Percentiles rank a stretch among this genome's conserved stretches.
Conservation (phyloP, 2,329 filamentous ascomycete species). For the Nannizziopsis arthrosporioides region DNA sequence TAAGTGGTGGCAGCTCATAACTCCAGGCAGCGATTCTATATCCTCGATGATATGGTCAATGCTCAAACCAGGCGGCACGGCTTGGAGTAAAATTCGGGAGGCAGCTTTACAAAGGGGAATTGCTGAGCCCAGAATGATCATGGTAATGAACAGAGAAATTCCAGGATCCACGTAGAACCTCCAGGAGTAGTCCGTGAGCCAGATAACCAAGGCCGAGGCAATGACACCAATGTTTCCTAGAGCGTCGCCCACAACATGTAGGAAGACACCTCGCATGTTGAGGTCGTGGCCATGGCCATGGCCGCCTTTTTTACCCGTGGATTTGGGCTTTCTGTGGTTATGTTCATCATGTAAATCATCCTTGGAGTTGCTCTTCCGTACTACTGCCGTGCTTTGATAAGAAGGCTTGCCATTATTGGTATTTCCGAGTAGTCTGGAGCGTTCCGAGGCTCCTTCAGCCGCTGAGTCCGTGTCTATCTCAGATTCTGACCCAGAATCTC, state of each 20-base stretch:
- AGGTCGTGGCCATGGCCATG: constrained; percentile 49
- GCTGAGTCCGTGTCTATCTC: constrained; percentile 35
- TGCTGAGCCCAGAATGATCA: constrained; percentile 50
- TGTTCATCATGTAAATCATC: constrained; percentile 53
- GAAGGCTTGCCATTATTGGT: constrained; percentile 27
- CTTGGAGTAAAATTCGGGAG: constrained; percentile 77
- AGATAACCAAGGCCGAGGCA: constrained; percentile 68
- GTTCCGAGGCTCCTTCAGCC: constrained; percentile 43
- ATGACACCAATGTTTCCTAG: constrained; percentile 40
- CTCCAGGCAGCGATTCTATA: constrained; percentile 71
- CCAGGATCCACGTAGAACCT: constrained; percentile 81
- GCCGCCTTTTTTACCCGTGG: constrained; percentile 46
- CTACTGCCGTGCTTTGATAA: constrained; percentile 26
- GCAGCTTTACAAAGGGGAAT: constrained; percentile 43
- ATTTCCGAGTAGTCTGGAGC: constrained; percentile 29
- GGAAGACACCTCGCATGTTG: constrained; percentile 74
- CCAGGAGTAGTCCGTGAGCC: constrained; percentile 71
- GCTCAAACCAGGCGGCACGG: constrained; percentile 77
- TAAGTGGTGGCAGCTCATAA: constrained; percentile 85
- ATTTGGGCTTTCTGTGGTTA: constrained; percentile 63
- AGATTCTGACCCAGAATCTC: constrained; percentile 27
- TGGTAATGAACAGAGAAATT: constrained; percentile 86
- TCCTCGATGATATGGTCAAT: constrained; percentile 87
- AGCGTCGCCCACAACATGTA: constrained; percentile 46
- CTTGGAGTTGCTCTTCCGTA: constrained; percentile 13